phyloP scores from a whole-genome alignment of 176 grass and related monocot genomes.

The Oryza punctata region DNA sequence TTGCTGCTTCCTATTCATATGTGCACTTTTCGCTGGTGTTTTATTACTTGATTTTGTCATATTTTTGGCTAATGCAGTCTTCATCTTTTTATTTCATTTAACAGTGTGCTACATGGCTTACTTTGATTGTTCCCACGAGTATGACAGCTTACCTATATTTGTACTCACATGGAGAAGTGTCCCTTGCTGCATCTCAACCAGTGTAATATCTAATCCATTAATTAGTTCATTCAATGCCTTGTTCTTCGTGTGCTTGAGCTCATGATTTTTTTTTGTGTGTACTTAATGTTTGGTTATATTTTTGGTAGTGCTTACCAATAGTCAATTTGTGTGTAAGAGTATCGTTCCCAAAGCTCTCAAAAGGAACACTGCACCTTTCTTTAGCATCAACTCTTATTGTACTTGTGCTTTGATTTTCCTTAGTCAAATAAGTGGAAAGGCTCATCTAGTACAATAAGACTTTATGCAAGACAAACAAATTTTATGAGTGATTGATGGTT shows the following conservation, averaged over 20 bases:
- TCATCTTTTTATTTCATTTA: constrained; percentile 36
- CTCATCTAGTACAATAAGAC: not conserved
- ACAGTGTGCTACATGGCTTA: constrained; percentile 97
- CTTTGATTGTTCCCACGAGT: constrained; percentile 88
- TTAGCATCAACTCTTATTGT: not conserved
- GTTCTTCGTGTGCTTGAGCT: constrained; percentile 26
- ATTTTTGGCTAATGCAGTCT: constrained; percentile 9
- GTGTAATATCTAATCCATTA: constrained; percentile 71
- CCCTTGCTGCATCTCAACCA: constrained; percentile 92
- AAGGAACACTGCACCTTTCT: not conserved
- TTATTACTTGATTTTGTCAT: not conserved
- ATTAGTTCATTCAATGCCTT: constrained; percentile 26
- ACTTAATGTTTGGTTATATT: constrained; percentile 25
- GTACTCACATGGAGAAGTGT: constrained; percentile 95
- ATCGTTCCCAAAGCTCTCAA: constrained; percentile 11
- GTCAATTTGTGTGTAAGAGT: not conserved
- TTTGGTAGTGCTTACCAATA: constrained; percentile 28
- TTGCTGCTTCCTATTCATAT: not conserved
- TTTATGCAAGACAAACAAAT: not conserved
- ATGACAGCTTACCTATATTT: constrained; percentile 98
- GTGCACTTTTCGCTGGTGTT: not conserved
- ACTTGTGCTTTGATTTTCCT: not conserved
- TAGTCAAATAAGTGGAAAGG: not conserved
- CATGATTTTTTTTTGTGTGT: not conserved
- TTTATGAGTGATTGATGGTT: not conserved